Conservation (phyloP, 257 asterid genomes). For the Petrea volubilis region DNA sequence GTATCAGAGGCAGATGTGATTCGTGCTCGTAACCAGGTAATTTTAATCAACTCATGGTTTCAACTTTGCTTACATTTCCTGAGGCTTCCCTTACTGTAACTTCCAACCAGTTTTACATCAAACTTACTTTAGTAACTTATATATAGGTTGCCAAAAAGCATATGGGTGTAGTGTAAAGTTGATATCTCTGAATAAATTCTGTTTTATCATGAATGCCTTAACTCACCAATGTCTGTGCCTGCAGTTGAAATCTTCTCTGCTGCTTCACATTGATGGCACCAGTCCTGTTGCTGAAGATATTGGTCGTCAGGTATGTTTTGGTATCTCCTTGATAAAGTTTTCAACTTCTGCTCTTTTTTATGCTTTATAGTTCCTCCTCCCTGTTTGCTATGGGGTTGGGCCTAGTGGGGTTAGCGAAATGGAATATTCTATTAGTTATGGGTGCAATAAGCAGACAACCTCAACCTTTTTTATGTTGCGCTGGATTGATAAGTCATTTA, state of each 20-base stretch:
- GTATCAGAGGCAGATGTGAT: slow-evolving; percentile 74
- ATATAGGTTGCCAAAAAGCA: slow-evolving; percentile 4
- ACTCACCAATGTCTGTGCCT: slow-evolving; percentile 8
- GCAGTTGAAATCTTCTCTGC: slow-evolving; percentile 87
- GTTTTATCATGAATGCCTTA: slow-evolving; percentile 1
- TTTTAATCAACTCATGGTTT: background rate
- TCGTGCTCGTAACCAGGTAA: slow-evolving; percentile 93
- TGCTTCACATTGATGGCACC: slow-evolving; percentile 95
- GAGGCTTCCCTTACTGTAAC: background rate
- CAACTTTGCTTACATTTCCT: background rate
- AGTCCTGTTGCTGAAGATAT: slow-evolving; percentile 94
- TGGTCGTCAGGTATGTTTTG: slow-evolving; percentile 85
- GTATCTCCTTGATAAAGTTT: background rate
- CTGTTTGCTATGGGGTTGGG: too few relatives aligned
- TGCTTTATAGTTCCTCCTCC: background rate
- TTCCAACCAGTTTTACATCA: background rate
- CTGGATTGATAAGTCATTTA: too few relatives aligned
- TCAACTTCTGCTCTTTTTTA: background rate
- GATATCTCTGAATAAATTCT: background rate
- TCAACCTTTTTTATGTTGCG: too few relatives aligned
- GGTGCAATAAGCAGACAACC: too few relatives aligned
- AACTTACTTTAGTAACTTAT: background rate
- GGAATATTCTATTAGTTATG: too few relatives aligned
- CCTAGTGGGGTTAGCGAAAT: too few relatives aligned
- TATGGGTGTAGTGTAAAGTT: background rate